A percentile compares a stretch with the other conserved stretches of the same genome.
Conservation (phyloP, 1,284 basidiomycete genomes). For the Cutaneotrichosporon curvatum region DNA sequence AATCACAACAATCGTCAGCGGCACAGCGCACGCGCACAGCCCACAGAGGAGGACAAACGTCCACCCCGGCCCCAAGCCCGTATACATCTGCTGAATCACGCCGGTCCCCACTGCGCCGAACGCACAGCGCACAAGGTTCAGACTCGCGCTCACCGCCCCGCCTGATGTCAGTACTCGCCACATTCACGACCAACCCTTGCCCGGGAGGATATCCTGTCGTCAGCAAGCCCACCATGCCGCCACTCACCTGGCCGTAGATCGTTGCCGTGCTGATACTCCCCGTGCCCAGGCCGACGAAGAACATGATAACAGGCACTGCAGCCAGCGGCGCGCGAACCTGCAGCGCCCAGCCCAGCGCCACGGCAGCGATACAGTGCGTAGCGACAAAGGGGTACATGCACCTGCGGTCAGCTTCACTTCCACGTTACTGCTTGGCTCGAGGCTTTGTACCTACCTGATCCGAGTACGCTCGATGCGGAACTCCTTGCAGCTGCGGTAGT, state of each 20-base stretch:
- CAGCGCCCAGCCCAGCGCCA: constrained; percentile 36
- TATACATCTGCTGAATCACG: constrained; percentile 28
- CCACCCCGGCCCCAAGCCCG: constrained; percentile 38
- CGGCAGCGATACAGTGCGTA: constrained; percentile 21
- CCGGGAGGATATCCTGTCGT: constrained; percentile 41
- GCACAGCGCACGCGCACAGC: constrained; percentile 23
- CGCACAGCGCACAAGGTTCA: constrained; percentile 43
- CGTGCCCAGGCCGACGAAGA: constrained; percentile 36
- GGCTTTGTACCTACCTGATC: no score
- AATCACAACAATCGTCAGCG: constrained; percentile 28
- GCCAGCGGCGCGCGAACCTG: constrained; percentile 30
- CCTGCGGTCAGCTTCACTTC: no score
- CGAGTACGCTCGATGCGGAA: constrained; percentile 38
- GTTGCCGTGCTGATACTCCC: constrained; percentile 30
- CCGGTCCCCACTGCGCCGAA: constrained; percentile 41
- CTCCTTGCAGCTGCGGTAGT: constrained; percentile 28
- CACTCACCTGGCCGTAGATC: constrained; percentile 41
- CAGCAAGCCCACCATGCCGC: no score
- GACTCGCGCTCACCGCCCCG: constrained; percentile 41
- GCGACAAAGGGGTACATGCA: constrained; percentile 29
- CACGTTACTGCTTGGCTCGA: no score
- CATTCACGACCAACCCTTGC: no score
- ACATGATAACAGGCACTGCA: constrained; percentile 28
- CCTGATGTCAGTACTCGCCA: no score
- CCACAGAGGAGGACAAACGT: constrained; percentile 41